phyloP scores from a whole-genome alignment of 164 flowering plant genomes.

The Sedum album region DNA sequence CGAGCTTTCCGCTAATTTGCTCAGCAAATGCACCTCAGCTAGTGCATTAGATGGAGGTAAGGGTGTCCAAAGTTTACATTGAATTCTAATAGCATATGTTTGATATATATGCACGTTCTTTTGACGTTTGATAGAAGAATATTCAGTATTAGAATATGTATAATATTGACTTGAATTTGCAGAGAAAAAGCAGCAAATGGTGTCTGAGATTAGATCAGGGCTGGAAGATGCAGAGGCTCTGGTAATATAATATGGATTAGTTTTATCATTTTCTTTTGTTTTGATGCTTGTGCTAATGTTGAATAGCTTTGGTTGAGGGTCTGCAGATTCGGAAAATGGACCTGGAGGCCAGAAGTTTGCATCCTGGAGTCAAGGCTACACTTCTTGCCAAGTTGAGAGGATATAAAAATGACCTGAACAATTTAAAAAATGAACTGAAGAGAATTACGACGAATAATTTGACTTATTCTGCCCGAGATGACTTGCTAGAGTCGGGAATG shows the following conservation, averaged over 20 bases:
- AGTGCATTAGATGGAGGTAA: neutral
- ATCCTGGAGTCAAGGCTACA: constrained; percentile 62
- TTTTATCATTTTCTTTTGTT: neutral
- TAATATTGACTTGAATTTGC: constrained; percentile 9
- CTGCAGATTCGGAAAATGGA: constrained; percentile 81
- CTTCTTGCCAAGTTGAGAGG: constrained; percentile 86
- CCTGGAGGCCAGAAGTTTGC: constrained; percentile 81
- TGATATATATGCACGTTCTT: too few relatives aligned
- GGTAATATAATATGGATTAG: neutral
- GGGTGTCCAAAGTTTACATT: neutral
- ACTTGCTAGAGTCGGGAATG: constrained; percentile 82
- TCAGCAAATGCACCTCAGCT: neutral
- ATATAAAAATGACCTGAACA: constrained; percentile 79
- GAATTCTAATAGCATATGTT: neutral
- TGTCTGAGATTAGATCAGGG: constrained; percentile 60
- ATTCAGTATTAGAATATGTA: too few relatives aligned
- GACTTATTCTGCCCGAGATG: constrained; percentile 53
- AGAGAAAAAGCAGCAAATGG: constrained; percentile 77
- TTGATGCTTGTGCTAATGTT: neutral
- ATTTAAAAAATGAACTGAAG: constrained; percentile 67
- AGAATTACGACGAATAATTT: constrained; percentile 45
- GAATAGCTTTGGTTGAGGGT: constrained; percentile 1
- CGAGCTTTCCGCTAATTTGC: neutral
- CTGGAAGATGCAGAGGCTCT: constrained; percentile 78
- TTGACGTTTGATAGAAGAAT: too few relatives aligned